Evolutionary conservation across 352 stramenopile species (phyloP).

Genomic region (Pythium monospermum): DNA sequence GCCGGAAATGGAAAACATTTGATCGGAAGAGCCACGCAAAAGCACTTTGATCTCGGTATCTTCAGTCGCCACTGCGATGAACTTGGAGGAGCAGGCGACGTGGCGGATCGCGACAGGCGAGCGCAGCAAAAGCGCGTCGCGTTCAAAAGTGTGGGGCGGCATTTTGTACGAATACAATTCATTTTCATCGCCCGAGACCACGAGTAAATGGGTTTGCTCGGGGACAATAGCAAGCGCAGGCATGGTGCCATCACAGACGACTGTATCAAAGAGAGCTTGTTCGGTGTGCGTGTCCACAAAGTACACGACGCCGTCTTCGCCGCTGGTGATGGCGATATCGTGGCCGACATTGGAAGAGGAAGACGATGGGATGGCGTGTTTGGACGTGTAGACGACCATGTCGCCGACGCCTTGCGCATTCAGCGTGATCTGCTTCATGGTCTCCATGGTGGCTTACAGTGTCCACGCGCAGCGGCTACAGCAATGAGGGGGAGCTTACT

Average conservation of each 20-base stretch:
- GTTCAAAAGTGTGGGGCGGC: constrained; percentile 35
- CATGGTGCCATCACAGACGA: constrained; percentile 57
- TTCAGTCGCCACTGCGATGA: constrained; percentile 69
- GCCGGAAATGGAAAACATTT: constrained; percentile 59
- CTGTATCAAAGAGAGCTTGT: constrained; percentile 33
- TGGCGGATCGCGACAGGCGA: constrained; percentile 74
- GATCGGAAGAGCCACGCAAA: constrained; percentile 40
- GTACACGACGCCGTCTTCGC: constrained; percentile 78
- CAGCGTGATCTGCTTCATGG: constrained; percentile 72
- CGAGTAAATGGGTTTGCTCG: constrained; percentile 59
- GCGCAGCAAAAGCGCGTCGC: constrained; percentile 58
- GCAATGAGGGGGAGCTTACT: neutral
- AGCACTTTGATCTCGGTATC: constrained; percentile 72
- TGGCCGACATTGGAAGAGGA: constrained; percentile 25
- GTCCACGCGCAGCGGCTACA: neutral
- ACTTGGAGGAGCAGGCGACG: constrained; percentile 51
- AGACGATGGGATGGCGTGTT: constrained; percentile 29
- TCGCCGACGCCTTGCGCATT: constrained; percentile 64
- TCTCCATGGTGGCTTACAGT: constrained; percentile 37
- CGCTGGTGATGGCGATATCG: constrained; percentile 68
- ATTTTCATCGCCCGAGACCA: constrained; percentile 71
- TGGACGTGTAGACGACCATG: constrained; percentile 48
- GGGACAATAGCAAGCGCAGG: constrained; percentile 64
- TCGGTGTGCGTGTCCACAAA: constrained; percentile 62
- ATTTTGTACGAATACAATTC: constrained; percentile 66